Conservation (phyloP, 495 filamentous ascomycete species). For the Copromyces sp. region DNA sequence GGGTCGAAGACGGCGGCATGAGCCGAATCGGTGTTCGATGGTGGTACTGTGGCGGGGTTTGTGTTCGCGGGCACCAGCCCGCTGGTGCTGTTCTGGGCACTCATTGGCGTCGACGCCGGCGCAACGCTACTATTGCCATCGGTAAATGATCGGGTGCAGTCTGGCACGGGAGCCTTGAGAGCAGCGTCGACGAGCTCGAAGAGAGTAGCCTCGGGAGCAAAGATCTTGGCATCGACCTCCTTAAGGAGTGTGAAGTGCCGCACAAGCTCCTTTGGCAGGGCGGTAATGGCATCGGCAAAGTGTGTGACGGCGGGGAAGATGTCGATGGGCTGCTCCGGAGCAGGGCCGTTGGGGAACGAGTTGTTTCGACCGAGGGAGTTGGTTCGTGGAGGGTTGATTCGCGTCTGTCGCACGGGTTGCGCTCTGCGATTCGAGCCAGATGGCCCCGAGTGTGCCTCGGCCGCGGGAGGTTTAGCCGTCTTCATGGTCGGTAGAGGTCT, state of each 20-base stretch:
- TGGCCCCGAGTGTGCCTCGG: conserved; percentile 22
- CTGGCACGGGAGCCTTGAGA: conserved; percentile 47
- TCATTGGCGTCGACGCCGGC: conserved; percentile 31
- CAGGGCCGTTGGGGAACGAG: conserved; percentile 31
- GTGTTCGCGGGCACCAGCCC: conserved; percentile 20
- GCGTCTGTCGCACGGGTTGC: conserved; percentile 50
- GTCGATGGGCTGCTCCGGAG: conserved; percentile 41
- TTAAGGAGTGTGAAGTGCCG: conserved; percentile 90
- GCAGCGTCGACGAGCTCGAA: conserved; percentile 58
- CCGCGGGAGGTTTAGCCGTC: conserved; percentile 35
- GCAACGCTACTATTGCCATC: conserved; percentile 33
- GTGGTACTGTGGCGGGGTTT: conserved; percentile 13
- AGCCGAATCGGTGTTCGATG: conserved; percentile 29
- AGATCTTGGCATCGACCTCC: conserved; percentile 93
- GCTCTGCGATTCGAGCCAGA: conserved; percentile 41
- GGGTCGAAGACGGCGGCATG: conserved; percentile 34
- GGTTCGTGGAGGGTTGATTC: conserved; percentile 42
- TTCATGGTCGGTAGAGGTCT: conserved; percentile 30
- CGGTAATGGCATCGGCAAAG: conserved; percentile 87
- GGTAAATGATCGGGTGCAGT: conserved; percentile 27
- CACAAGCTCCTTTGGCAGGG: conserved; percentile 87
- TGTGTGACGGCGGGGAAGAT: conserved; percentile 89
- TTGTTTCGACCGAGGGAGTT: conserved; percentile 35
- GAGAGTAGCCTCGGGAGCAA: conserved; percentile 61
- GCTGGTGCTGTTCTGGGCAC: conserved; percentile 34